A percentile compares a stretch with the other conserved stretches of the same genome.
Conservation (phyloP, 768 basidiomycete species). For the Pulveroboletus sp. region DNA sequence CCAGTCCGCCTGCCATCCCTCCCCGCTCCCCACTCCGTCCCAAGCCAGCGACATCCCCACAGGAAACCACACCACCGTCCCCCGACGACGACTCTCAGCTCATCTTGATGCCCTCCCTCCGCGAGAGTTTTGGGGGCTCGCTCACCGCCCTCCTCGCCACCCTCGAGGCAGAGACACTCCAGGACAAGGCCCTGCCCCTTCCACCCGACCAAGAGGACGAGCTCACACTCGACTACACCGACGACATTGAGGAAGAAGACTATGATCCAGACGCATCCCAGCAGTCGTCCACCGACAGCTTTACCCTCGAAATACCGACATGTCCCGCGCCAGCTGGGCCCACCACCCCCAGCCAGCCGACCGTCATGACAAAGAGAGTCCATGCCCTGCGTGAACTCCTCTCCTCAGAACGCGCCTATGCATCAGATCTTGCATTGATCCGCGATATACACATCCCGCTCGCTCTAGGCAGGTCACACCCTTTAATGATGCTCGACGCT, state of each 20-base stretch:
- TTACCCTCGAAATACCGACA: slow-evolving; percentile 18
- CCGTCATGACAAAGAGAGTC: slow-evolving; percentile 60
- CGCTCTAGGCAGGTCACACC: slow-evolving; percentile 58
- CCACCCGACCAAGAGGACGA: slow-evolving; percentile 28
- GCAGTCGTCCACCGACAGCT: slow-evolving; percentile 25
- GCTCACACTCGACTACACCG: slow-evolving; percentile 17
- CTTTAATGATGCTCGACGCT: slow-evolving; percentile 2
- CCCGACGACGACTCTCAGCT: slow-evolving; percentile 8
- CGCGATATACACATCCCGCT: slow-evolving; percentile 76
- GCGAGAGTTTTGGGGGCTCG: slow-evolving; percentile 31
- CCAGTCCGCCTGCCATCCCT: slow-evolving; percentile 25
- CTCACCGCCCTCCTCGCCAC: slow-evolving; percentile 30
- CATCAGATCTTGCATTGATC: slow-evolving; percentile 78
- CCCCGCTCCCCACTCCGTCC: slow-evolving; percentile 32
- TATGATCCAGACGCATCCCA: slow-evolving; percentile 24
- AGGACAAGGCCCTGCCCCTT: slow-evolving; percentile 31
- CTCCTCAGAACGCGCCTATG: slow-evolving; percentile 77
- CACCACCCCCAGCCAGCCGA: slow-evolving; percentile 30
- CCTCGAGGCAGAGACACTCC: slow-evolving; percentile 27
- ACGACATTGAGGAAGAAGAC: slow-evolving; percentile 28
- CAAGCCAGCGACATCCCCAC: neutral
- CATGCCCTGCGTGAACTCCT: slow-evolving; percentile 79
- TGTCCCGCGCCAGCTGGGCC: slow-evolving; percentile 5
- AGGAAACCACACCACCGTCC: no score
- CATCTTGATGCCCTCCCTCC: slow-evolving; percentile 29